Base-by-base conservation (phyloP, 805 yeast species). In the Starmerella floricola region DNA sequence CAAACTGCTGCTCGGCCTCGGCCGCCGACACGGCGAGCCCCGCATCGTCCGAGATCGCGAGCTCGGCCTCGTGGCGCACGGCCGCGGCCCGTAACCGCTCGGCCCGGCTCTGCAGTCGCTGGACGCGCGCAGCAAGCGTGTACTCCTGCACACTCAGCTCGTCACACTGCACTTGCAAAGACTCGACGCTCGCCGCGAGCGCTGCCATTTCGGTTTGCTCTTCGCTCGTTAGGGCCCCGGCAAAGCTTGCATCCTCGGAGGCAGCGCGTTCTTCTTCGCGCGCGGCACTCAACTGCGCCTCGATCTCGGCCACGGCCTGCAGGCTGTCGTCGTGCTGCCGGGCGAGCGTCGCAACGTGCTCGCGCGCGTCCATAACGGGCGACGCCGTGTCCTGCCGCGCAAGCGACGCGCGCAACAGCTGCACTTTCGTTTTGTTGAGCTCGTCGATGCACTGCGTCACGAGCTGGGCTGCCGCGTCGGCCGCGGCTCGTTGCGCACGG, bases 401-500 rank as follows among this genome's bases (percentile, higher is more conserved):
- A 3, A 31, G 23, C 8, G 31, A 15, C 24, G 31, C 28, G n/a
- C 17, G 34, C 2, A 60, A 57, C 32, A 65, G 71, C 56, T 79
- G 74, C 41, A 63, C 68, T 12, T 72, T 67, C 48, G 80, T 69
- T 12, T 63, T 57, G 41, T 74, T 75, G 53, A 84, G 66, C 2
- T 79, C 72, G 51, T 85, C 94, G 26, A 39, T 36, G n/a, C 21
- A 26, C 36, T 38, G 39, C n/a, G 44, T 48, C 16, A 42, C 27
- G 18, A 23, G 24, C 37, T 41, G 45, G 15, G 29, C 30, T 5
- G 24, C 19, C 64, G 66, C 45, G 72, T 73, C 52, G 69, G 24
- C 19, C 64, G 67, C 45, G 72, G 73, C 51, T 68, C 72, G 52
- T 83, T 91, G 51, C 82, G 72, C 84, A 37, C 2, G 21, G 4